These are phyloP conservation scores for Phallus indusiatus DNA, from an alignment of 768 basidiomycete species.

Conservation along the genomic window DNA sequence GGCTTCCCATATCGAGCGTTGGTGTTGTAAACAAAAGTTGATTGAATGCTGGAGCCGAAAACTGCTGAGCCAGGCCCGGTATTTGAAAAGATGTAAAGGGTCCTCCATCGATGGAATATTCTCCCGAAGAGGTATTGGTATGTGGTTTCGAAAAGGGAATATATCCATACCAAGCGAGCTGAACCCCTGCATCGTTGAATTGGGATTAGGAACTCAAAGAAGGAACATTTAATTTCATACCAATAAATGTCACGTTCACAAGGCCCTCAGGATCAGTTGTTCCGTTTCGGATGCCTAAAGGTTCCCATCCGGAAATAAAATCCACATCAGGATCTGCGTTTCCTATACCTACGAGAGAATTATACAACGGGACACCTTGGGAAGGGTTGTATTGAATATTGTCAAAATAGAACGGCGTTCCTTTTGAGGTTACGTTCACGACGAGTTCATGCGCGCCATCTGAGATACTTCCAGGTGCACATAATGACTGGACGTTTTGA, in stretches of 20 bases:
- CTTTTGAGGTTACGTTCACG: not conserved
- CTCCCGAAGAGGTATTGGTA: not conserved
- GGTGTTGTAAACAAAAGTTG: not conserved
- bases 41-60: not conserved
- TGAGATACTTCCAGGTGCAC: not conserved
- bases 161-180: not conserved
- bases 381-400: not conserved
- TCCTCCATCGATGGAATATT: not conserved
- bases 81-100: not conserved
- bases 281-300: not conserved
- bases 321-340: not conserved
- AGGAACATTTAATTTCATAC: not conserved
- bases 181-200: not conserved
- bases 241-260: not conserved
- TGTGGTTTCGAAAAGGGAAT: not conserved
- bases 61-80: not conserved
- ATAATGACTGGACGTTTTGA: too few relatives aligned
- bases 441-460: not conserved
- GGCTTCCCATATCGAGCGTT: not conserved
- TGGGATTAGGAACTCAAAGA: too few relatives aligned
- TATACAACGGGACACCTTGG: not conserved
- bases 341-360: not conserved
- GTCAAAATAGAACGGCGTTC: not conserved
- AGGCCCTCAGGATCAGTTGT: not conserved
- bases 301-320: not conserved